Evolutionary conservation across 176 grass and related monocot species (phyloP).

Genomic region (Sorghum bicolor): DNA sequence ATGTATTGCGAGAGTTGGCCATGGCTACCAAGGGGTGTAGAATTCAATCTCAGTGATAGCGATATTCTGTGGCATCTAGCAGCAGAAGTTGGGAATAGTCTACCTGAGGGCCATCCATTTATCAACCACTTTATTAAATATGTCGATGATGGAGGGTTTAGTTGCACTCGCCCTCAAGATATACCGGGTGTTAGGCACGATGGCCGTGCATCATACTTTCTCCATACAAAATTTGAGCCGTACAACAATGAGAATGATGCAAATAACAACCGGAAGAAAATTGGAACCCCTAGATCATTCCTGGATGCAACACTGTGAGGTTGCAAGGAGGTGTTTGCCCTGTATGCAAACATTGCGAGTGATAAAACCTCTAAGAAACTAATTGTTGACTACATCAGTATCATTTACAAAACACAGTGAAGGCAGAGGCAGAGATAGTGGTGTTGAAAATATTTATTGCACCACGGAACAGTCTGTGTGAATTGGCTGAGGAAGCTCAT

Average conservation of each 20-base stretch:
- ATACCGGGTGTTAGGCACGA: constrained; percentile 43
- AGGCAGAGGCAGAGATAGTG: constrained; percentile 50
- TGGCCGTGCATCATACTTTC: constrained; percentile 67
- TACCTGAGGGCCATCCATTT: too few relatives aligned
- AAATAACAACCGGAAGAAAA: constrained; percentile 52
- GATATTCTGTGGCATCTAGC: constrained; percentile 83
- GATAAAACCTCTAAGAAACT: constrained; percentile 22
- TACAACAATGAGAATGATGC: constrained; percentile 32
- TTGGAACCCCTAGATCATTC: constrained; percentile 26
- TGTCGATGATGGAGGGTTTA: too few relatives aligned
- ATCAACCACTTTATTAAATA: too few relatives aligned
- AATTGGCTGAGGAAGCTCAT: not conserved
- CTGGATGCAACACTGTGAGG: constrained; percentile 27
- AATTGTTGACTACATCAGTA: constrained; percentile 72
- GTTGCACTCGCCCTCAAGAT: too few relatives aligned
- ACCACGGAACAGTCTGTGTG: constrained; percentile 6
- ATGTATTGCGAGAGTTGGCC: constrained; percentile 52
- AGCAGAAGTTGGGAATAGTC: not conserved
- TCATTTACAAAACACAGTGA: constrained; percentile 34
- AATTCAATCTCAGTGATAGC: constrained; percentile 59
- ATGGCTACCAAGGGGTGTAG: constrained; percentile 75
- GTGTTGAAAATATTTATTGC: constrained; percentile 62
- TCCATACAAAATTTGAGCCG: constrained; percentile 55
- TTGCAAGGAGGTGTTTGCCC: constrained; percentile 53
- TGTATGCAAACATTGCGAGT: constrained; percentile 16